A percentile compares a stretch with the other conserved stretches of the same genome.
phyloP scores from a whole-genome alignment of 2,329 filamentous ascomycete genomes.

The Penicillium capsulatum region DNA sequence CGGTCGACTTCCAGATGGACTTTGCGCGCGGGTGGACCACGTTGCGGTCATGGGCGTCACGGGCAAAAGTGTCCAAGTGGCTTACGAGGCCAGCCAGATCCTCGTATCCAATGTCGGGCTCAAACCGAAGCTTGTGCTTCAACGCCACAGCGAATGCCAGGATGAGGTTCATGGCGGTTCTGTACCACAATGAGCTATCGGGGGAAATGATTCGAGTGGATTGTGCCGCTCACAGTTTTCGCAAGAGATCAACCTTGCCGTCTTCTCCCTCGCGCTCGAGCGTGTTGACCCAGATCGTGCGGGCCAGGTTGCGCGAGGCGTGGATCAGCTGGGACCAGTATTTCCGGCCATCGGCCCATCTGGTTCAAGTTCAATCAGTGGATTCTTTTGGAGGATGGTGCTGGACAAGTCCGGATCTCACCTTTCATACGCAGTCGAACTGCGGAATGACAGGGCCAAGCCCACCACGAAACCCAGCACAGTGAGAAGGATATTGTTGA shows the following conservation, averaged over 20 bases:
- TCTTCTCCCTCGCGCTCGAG: constrained; percentile 55
- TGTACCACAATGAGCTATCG: too few relatives aligned
- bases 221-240: constrained; percentile 54
- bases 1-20: constrained; percentile 58
- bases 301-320: constrained; percentile 55
- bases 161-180: constrained; percentile 68
- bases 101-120: constrained; percentile 72
- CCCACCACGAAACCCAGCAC: constrained; percentile 78
- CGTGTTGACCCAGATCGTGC: constrained; percentile 78
- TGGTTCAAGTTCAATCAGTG: constrained; percentile 5
- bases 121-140: constrained; percentile 79
- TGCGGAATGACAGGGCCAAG: constrained; percentile 72
- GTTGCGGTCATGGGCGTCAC: constrained; percentile 48
- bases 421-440: constrained; percentile 71
- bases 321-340: constrained; percentile 58
- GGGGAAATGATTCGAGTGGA: too few relatives aligned
- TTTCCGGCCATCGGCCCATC: constrained; percentile 60
- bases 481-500: constrained; percentile 67
- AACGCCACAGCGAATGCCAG: constrained; percentile 72
- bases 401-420: constrained; percentile 18
- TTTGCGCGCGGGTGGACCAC: constrained; percentile 39
- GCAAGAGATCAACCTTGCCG: constrained; percentile 63
- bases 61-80: constrained; percentile 72
- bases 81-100: constrained; percentile 67
- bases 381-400: too few relatives aligned